Evolutionary conservation across 2,329 filamentous ascomycete species (phyloP).

Genomic region (Phialophora verrucosa): DNA sequence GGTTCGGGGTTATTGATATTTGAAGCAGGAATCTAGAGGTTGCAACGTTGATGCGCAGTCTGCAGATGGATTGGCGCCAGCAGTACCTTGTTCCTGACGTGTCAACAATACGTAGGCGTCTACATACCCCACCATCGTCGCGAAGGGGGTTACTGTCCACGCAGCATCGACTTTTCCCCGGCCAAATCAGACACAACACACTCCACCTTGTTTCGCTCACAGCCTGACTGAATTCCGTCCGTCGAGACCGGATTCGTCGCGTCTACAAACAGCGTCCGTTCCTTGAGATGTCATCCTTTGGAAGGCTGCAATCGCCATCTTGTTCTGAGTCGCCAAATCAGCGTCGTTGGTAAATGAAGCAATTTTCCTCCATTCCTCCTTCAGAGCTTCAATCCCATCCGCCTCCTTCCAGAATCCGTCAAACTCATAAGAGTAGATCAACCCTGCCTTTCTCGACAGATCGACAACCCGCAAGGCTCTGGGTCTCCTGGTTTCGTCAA

Average conservation of each 20-base stretch:
- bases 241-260: not conserved
- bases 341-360: slow-evolving; percentile 14
- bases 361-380: slow-evolving; percentile 14
- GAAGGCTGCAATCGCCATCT: slow-evolving; percentile 8
- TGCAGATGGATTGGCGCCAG: not conserved
- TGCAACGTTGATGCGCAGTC: not conserved
- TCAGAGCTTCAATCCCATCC: slow-evolving; percentile 5
- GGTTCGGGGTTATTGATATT: not conserved
- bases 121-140: not conserved
- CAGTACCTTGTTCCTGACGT: not conserved
- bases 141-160: no score
- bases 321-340: slow-evolving; percentile 9
- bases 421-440: slow-evolving; percentile 11
- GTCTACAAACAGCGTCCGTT: not conserved
- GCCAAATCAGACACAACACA: not conserved
- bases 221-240: not conserved
- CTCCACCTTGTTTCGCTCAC: not conserved
- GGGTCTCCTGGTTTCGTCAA: slow-evolving; percentile 8
- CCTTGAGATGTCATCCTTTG: not conserved
- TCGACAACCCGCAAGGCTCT: slow-evolving; percentile 1
- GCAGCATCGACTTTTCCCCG: no score
- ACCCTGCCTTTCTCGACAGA: slow-evolving; percentile 6
- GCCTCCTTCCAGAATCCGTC: not conserved
- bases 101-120: slow-evolving; percentile 2
- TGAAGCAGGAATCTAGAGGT: not conserved